phyloP scores from a whole-genome alignment of 2,329 filamentous ascomycete genomes.

The Cladosporium halotolerans region DNA sequence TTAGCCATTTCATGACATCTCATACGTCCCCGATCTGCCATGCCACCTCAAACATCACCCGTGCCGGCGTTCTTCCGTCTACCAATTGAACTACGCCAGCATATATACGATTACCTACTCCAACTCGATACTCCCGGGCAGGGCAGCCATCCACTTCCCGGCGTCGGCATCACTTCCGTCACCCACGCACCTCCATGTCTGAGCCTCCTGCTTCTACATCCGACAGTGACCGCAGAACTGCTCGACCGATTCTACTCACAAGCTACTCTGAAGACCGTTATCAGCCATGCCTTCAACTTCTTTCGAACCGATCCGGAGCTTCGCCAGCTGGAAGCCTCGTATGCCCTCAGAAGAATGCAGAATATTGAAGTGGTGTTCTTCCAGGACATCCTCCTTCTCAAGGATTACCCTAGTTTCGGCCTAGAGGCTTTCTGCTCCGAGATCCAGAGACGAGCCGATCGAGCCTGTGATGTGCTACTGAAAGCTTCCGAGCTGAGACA shows the following conservation, averaged over 20 bases:
- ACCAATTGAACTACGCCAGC: constrained; percentile 35
- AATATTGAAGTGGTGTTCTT: constrained; percentile 31
- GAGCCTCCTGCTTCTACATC: constrained; percentile 24
- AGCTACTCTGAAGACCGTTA: constrained; percentile 29
- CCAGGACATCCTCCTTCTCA: constrained; percentile 26
- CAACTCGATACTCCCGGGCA: neutral
- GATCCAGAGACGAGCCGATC: constrained; percentile 22
- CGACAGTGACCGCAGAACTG: constrained; percentile 24
- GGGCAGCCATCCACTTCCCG: constrained; percentile 3
- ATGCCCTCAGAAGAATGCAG: constrained; percentile 19
- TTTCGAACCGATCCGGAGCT: constrained; percentile 30
- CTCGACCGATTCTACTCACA: constrained; percentile 27
- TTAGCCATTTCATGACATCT: too few species aligned
- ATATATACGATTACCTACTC: constrained; percentile 34
- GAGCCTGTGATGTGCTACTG: constrained; percentile 26
- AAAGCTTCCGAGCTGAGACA: constrained; percentile 18
- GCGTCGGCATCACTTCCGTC: constrained; percentile 29
- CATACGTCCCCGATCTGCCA: neutral
- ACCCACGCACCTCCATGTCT: constrained; percentile 24
- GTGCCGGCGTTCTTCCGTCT: constrained; percentile 24
- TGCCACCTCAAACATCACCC: neutral
- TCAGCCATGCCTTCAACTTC: constrained; percentile 33
- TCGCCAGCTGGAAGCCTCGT: constrained; percentile 19
- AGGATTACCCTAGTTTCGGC: constrained; percentile 28
- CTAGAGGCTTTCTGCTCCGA: constrained; percentile 26